Evolutionary conservation across 129 eudicot species (phyloP), one percentile per base, ranked within the genome.

Genomic region (Lonicera japonica): DNA sequence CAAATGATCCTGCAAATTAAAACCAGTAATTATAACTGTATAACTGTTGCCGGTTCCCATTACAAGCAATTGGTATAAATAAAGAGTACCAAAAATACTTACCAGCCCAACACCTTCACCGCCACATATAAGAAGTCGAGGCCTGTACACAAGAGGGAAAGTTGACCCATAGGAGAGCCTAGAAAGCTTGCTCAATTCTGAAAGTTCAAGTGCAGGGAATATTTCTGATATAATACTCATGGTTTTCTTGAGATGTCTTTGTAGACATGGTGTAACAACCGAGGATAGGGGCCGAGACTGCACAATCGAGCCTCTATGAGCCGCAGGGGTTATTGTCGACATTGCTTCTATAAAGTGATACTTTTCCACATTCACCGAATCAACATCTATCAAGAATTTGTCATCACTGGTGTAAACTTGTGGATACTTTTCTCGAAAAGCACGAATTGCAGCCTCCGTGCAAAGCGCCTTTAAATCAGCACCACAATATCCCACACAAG

Each of bases 401-500:
- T 94, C 99, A 79, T 94, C 99, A 40, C 95, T 85, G 4, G 99
- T 94, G 77, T 94, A 94, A 66, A 94, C 99, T 77, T 94, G 99
- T 29, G 99, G 99, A 69, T 88, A 94, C 61, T 79, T 94, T 75
- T 94, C 96, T 57, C 99, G 95, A 66, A 94, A 94, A 41, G 99
- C 99, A 63, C 89, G 96, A 67, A 94, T 94, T 60, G 99, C 99
- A 67, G 99, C 99, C 75, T 94, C 99, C 29, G 99, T 94, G 68
- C 99, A 94, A 12, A 94, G 79, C 45, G 95, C 99, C 65, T 94
- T 94, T 56, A 94, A 54, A 75, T 88, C 99, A 77, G 99, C 99
- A 55, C 99, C 99, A 81, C 99, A 94, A 56, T 94, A 94, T 16
- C 96, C 99, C 17, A 94, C 99, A 85, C 99, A 94, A 67, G 95